Evolutionary conservation across 108 stramenopile species (phyloP), one percentile per base, ranked within the genome.

Genomic region (Cyclotella choctawhatcheeana): DNA sequence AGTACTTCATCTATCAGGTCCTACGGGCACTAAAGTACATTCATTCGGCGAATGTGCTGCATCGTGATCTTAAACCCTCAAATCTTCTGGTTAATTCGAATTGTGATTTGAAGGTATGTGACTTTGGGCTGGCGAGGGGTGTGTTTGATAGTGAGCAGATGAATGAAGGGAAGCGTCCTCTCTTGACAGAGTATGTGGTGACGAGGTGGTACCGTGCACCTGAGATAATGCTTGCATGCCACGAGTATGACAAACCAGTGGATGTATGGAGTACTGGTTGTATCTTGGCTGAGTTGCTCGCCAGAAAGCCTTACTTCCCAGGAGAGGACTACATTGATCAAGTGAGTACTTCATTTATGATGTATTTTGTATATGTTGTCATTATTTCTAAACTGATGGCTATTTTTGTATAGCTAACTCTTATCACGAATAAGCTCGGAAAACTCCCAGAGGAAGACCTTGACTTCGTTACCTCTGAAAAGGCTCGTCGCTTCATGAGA

Each of bases 261-360:
- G 95, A 96, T 58, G 53, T 93, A 10, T 96, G 95, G 93, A 88
- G 82, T 0, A 88, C 83, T 18, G 93, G 91, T 27, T 95, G 92
- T 73, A 87, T 92, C 0, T 52, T 90, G 31, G 92, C 91, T 43
- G 84, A 86, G 64, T 64, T 89, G 73, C 67, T 83, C 31, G 58
- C 61, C 10, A 54, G 85, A n/a, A 60, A 83, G 29, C 84, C 89
- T 1, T 40, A 90, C 52, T 74, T 93, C 20, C 85, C 87, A 5
- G 91, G 91, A n/a, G 51, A 52, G 51, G 51, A 52, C 22, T 99
- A 99, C 83, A 98, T 99, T 71, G 96, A 99, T 86, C 99, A 99
- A 96, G 93, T 94, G 92, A 84, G 78, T 77, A 48, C 66, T 63
- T 8, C 22, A 21, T 18, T 2, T 52, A 24, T 22, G 21, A 24